Evolutionary conservation across 371 early-diverging fungal genomes (phyloP), one percentile per base, ranked within the genome.

Genomic region (Gilbertella persicaria): DNA sequence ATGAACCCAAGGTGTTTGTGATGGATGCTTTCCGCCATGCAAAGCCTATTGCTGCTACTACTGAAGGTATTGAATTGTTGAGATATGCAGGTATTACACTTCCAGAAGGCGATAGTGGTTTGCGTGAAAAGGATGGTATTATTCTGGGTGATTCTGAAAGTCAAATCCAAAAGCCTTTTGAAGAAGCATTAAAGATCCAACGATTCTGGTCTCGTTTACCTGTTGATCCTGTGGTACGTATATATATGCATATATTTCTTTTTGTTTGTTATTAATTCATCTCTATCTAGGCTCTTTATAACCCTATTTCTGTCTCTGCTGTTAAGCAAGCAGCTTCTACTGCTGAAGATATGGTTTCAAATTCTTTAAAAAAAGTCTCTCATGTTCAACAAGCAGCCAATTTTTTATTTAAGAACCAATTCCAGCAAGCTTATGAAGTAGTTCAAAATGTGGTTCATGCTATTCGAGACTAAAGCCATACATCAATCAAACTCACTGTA

Each of bases 121-220:
- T 38, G 5, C 29, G 23, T 14, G 46, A 53, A 16, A 30, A 37
- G 13, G 26, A 37, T 19, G 40, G 50, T 25, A 38, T 56, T 9
- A n/a, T 56, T 36, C 2, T 50, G n/a, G 16, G 13, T n/a, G 24
- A 60, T 24, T n/a, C 13, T n/a, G 20, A 21, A 2, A 3, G 12
- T 12, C 24, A 35, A 13, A 6, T 55, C 19, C 5, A 41, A 26
- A 10, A 13, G 5, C 4, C n/a, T 1, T 60, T 60, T 17, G 40
- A 66, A 35, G 45, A 61, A 17, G 71, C 68, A 21, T 49, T 74
- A 10, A 41, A 67, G 1, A 39, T 60, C n/a, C 75, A 71, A 38
- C 58, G 69, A 25, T 71, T 66, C 61, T 75, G 75, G 75, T 40
- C 45, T 20, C 53, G 69, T 39, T 55, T 68, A 14, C 69, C 75